Percentiles rank a stretch among this genome's conserved stretches.
Conservation (phyloP, 352 stramenopile genomes). For the Phytophthora lateralis region DNA sequence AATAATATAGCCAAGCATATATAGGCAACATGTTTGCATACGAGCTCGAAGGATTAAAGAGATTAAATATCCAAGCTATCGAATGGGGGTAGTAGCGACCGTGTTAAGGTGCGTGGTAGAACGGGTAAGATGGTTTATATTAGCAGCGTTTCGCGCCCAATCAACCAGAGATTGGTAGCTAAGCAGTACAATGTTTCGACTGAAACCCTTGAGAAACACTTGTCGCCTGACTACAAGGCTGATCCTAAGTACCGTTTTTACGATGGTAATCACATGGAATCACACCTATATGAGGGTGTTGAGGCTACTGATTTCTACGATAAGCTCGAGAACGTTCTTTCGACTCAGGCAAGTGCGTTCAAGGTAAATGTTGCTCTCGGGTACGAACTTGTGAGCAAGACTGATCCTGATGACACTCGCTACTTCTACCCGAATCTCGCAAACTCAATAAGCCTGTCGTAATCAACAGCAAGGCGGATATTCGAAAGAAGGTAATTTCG, state of each 20-base stretch:
- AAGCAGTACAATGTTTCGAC: conserved; percentile 15
- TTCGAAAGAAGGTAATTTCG: conserved; percentile 14
- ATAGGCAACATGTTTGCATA: too few species aligned
- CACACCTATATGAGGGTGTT: conserved; percentile 5
- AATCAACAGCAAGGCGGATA: conserved; percentile 10
- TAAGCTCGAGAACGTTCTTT: conserved; percentile 15
- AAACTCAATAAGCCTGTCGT: too few species aligned
- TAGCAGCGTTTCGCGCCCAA: too few species aligned
- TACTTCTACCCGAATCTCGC: too few species aligned
- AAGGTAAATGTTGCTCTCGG: not conserved
- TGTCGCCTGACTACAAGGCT: conserved; percentile 13
- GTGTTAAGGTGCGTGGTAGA: too few species aligned
- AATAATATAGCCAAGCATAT: too few species aligned
- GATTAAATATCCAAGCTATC: too few species aligned
- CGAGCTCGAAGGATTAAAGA: too few species aligned
- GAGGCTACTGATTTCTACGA: conserved; percentile 11
- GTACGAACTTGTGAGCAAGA: too few species aligned
- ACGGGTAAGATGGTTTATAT: too few species aligned
- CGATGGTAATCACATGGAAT: conserved; percentile 7
- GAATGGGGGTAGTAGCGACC: too few species aligned
- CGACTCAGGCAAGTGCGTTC: conserved; percentile 13
- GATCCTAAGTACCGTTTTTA: conserved; percentile 17
- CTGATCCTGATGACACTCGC: too few species aligned
- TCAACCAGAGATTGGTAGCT: conserved; percentile 3
- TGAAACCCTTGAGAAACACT: conserved; percentile 17